phyloP scores from a whole-genome alignment of 371 early-diverging fungal species.

The Apophysomyces variabilis region DNA sequence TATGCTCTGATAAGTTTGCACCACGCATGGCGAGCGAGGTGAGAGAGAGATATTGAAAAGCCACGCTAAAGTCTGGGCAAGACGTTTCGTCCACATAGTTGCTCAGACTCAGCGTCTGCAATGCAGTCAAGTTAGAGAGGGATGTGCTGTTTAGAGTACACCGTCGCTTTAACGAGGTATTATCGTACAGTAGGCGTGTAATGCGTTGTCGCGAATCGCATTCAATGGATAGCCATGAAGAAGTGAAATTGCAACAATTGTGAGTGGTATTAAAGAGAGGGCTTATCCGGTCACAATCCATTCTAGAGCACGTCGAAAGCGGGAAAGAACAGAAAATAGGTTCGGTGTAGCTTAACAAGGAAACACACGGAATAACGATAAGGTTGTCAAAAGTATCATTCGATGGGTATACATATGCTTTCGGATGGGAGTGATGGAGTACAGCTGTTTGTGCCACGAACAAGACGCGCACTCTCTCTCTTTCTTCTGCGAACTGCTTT shows the following conservation, averaged over 20 bases:
- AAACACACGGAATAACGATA: too few relatives aligned
- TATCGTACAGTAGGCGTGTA: background rate
- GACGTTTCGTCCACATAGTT: conserved; percentile 12
- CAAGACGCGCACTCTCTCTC: too few relatives aligned
- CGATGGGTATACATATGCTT: too few relatives aligned
- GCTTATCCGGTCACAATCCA: background rate
- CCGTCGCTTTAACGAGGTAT: background rate
- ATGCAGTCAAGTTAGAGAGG: background rate
- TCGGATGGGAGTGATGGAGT: too few relatives aligned
- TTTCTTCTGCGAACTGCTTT: too few relatives aligned
- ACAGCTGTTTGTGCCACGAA: too few relatives aligned
- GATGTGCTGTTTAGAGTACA: conserved; percentile 1
- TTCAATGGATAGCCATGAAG: background rate
- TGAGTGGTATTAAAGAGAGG: background rate
- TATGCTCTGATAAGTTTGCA: background rate
- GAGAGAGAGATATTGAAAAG: conserved; percentile 4
- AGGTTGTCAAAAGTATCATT: too few relatives aligned
- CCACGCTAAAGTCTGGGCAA: conserved; percentile 4
- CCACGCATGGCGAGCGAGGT: conserved; percentile 12
- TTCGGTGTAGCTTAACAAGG: too few relatives aligned
- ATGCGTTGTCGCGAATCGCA: background rate
- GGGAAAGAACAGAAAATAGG: too few relatives aligned
- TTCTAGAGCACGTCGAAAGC: background rate
- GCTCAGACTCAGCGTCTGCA: conserved; percentile 13
- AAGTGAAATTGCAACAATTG: background rate